A percentile compares a stretch with the other conserved stretches of the same genome.
phyloP scores from a whole-genome alignment of 1,284 basidiomycete species.

The Rhodofomes roseus region DNA sequence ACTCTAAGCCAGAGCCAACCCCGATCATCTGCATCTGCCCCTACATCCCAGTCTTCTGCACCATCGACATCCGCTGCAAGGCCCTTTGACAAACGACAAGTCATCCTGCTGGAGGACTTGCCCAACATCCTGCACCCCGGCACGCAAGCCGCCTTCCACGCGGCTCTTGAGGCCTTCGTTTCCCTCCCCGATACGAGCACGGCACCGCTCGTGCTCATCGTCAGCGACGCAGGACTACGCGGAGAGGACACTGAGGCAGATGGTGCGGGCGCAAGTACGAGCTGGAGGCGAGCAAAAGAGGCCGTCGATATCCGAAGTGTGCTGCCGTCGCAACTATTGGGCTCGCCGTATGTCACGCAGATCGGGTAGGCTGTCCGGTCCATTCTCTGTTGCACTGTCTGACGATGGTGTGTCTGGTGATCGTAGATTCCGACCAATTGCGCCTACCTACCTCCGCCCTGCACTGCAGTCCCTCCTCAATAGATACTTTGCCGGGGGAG shows the following conservation, averaged over 20 bases:
- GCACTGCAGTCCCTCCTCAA: slow-evolving; percentile 70
- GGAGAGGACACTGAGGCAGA: slow-evolving; percentile 63
- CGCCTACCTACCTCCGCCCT: slow-evolving; percentile 79
- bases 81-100: slow-evolving; percentile 27
- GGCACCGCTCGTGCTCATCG: slow-evolving; percentile 77
- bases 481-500: slow-evolving; percentile 37
- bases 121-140: slow-evolving; percentile 82
- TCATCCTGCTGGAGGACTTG: slow-evolving; percentile 89
- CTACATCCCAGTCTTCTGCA: neutral
- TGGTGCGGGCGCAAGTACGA: slow-evolving; percentile 24
- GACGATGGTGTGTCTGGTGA: neutral
- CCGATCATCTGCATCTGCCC: neutral
- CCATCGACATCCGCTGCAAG: neutral
- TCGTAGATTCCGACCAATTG: slow-evolving; percentile 79
- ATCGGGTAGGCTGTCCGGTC: slow-evolving; percentile 52
- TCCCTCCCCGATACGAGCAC: slow-evolving; percentile 29
- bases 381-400: neutral
- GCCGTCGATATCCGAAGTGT: slow-evolving; percentile 69
- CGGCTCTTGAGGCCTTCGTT: slow-evolving; percentile 59
- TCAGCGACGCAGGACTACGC: slow-evolving; percentile 79
- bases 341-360: slow-evolving; percentile 66
- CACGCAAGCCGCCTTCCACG: slow-evolving; percentile 78
- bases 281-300: slow-evolving; percentile 44
- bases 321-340: slow-evolving; percentile 56
- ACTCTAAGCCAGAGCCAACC: neutral